phyloP scores from a whole-genome alignment of 768 basidiomycete species.

The Leucogyrophana mollusca region DNA sequence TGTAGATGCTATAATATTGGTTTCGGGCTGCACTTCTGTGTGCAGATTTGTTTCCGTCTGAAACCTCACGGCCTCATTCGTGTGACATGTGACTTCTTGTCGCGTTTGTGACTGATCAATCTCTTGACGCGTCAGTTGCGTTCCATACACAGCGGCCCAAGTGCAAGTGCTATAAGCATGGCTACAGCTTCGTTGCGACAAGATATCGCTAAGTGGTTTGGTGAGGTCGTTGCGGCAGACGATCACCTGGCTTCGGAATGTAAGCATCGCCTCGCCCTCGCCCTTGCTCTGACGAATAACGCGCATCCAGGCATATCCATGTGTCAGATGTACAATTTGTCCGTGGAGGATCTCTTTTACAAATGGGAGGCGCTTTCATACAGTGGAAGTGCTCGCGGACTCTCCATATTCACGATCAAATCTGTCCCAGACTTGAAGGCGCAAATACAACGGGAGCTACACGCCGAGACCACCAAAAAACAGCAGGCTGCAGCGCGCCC shows the following conservation, averaged over 20 bases:
- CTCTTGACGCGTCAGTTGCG: too few species aligned
- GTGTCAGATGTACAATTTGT: constrained; percentile 60
- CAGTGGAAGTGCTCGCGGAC: constrained; percentile 21
- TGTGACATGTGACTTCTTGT: constrained; percentile 1
- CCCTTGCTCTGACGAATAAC: constrained; percentile 11
- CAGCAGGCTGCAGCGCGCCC: constrained; percentile 30
- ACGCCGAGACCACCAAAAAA: constrained; percentile 26
- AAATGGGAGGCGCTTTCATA: constrained; percentile 64
- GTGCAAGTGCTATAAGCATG: too few species aligned
- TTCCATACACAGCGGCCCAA: too few species aligned
- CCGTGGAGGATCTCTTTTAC: constrained; percentile 53
- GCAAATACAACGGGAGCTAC: constrained; percentile 42
- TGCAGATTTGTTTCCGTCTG: too few species aligned
- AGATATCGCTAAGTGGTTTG: constrained; percentile 24
- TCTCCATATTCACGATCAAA: constrained; percentile 48
- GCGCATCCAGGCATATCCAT: constrained; percentile 56
- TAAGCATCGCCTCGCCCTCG: constrained; percentile 23
- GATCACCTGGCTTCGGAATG: constrained; percentile 53
- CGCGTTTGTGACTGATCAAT: constrained; percentile 12
- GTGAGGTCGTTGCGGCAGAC: constrained; percentile 32
- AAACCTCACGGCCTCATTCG: too few species aligned
- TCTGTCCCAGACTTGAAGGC: constrained; percentile 44
- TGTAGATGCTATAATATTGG: too few species aligned
- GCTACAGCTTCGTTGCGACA: constrained; percentile 16
- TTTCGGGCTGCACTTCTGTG: too few species aligned